phyloP scores from a whole-genome alignment of 805 yeast species.

The Candida ovalis region DNA sequence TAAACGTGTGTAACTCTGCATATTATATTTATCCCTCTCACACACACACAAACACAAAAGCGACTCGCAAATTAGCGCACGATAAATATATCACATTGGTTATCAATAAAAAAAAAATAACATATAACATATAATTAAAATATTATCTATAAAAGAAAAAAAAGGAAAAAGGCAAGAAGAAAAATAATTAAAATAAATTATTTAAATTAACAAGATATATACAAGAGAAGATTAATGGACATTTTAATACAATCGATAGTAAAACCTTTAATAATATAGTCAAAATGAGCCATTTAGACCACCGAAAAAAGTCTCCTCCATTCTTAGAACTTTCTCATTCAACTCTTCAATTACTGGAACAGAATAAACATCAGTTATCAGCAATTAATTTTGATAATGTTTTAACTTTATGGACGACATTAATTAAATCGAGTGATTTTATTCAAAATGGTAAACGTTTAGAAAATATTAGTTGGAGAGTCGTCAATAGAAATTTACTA shows the following conservation, averaged over 20 bases:
- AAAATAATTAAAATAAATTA: too few relatives aligned
- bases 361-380: conserved; percentile 13
- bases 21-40: too few relatives aligned
- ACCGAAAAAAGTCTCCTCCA: conserved; percentile 27
- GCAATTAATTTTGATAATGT: conserved; percentile 37
- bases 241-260: background rate
- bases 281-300: conserved; percentile 20
- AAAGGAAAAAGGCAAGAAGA: too few relatives aligned
- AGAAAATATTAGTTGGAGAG: conserved; percentile 35
- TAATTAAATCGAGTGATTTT: conserved; percentile 30
- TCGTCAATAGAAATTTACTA: conserved; percentile 30
- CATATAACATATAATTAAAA: too few relatives aligned
- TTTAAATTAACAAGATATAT: too few relatives aligned
- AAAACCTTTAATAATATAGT: background rate
- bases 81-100: too few relatives aligned
- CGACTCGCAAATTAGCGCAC: too few relatives aligned
- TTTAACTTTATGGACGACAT: conserved; percentile 39
- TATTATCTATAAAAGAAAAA: too few relatives aligned
- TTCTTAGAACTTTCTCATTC: conserved; percentile 30
- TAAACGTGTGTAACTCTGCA: too few relatives aligned
- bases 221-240: background rate
- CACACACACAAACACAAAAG: too few relatives aligned
- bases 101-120: too few relatives aligned
- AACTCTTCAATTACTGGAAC: conserved; percentile 23
- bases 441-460: conserved; percentile 32